These are phyloP conservation scores for Boletus reticulatus DNA, from an alignment of 768 basidiomycete species.

Conservation along the genomic window DNA sequence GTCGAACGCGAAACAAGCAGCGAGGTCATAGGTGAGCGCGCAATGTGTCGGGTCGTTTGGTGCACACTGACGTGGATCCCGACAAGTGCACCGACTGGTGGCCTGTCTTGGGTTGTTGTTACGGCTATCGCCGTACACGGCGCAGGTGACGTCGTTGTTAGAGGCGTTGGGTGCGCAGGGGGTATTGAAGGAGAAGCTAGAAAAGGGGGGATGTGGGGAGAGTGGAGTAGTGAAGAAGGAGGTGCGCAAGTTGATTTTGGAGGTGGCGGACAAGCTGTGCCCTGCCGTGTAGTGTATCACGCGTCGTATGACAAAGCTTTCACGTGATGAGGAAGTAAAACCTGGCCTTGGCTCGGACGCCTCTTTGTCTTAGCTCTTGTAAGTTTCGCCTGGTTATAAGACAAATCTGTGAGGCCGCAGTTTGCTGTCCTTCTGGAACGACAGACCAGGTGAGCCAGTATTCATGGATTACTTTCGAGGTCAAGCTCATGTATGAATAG, in stretches of 20 bases:
- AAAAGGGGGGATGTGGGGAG: constrained; percentile 47
- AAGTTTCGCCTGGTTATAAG: too few relatives aligned
- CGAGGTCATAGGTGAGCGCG: constrained; percentile 75
- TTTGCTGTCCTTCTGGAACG: too few relatives aligned
- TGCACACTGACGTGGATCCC: not conserved
- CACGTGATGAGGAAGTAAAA: too few relatives aligned
- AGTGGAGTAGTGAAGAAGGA: constrained; percentile 62
- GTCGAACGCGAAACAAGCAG: constrained; percentile 64
- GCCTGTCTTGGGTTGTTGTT: constrained; percentile 78
- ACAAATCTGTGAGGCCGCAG: too few relatives aligned
- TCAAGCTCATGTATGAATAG: too few relatives aligned
- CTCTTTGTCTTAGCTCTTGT: too few relatives aligned
- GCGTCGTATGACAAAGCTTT: too few relatives aligned
- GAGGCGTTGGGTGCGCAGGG: constrained; percentile 66
- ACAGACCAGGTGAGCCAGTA: too few relatives aligned
- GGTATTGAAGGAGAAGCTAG: constrained; percentile 58
- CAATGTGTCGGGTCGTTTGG: not conserved
- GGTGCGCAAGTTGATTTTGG: constrained; percentile 59
- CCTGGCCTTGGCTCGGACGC: too few relatives aligned
- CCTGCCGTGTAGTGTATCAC: not conserved
- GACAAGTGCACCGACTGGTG: constrained; percentile 73
- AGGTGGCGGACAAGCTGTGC: constrained; percentile 52
- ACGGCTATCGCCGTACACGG: constrained; percentile 70
- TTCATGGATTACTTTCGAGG: too few relatives aligned
- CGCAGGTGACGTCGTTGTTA: constrained; percentile 55